Evolutionary conservation across 2,329 filamentous ascomycete genomes (phyloP), one percentile per base, ranked within the genome.

Genomic region (Ophiostoma tasmaniense): DNA sequence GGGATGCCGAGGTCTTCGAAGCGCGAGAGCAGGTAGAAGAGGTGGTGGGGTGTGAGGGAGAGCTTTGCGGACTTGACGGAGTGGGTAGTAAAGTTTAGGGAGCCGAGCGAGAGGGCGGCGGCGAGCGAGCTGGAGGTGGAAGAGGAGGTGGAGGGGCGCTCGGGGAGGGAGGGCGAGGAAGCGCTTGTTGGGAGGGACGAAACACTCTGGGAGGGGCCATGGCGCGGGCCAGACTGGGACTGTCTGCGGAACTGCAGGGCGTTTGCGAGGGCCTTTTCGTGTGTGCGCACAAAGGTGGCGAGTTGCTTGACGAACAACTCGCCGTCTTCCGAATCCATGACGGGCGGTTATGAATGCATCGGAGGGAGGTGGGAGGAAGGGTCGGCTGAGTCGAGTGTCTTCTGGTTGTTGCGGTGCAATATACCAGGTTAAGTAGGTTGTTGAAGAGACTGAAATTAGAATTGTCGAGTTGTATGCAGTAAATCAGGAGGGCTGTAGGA

Each of bases 191-290:
- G 79, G 69, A 86, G 81, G 35, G 86, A 83, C 70, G 85, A 86
- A 66, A 87, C 84, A 76, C 86, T 89, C 74, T 89, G 86, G 14
- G 89, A 88, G 69, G 87, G 80, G 73, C 85, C 86, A 87, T 93
- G 88, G 75, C 89, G 90, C 72, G 86, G 82, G 55, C 84, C 81
- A 72, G 87, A 85, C 75, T 91, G 89, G 72, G 87, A 85, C 75
- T 91, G 89, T 75, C 91, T 88, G 78, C 90, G 89, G 74, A 96
- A 85, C 79, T 97, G 94, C 72, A 97, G 83, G 75, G 94, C 94
- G 82, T 98, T 98, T 77, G 95, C 95, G 72, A 99, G 87, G 50
- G 93, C 94, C 81, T 96, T 96, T 81, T 99, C 95, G 82, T 99
- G 93, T 69, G 93, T 97, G 72, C 93, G 92, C 80, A 99, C 93